Base-by-base conservation (phyloP, 2,329 filamentous ascomycete species). In the Monilinia laxa region DNA sequence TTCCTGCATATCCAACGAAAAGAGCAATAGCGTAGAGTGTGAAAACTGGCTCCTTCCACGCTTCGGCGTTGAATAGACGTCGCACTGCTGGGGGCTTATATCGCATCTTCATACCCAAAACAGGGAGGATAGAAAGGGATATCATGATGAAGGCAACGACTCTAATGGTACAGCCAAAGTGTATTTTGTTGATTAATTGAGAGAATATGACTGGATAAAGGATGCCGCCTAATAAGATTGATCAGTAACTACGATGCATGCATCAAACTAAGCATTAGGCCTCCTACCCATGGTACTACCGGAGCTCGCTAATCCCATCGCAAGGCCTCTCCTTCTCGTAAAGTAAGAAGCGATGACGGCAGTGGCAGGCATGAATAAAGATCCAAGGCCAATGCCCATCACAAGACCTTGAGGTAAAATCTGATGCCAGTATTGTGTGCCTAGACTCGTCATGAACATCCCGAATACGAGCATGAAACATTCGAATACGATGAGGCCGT, bases 101-200 rank as follows among this genome's bases (percentile, higher is more conserved):
- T 38, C 58, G 51, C 58, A 67, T 56, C n/a, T 57, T 67, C 58
- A 67, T 67, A 0, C 28, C 58, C 2, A 67, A 5, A 11, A 67
- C 25, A 5, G 51, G 65, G 3, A 67, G 28, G 16, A 67, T 35
- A 1, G 35, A 51, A 20, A 60, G 31, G 18, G 47, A 7, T 6
- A 64, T 12, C 23, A 64, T 55, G 12, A 55, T 64, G 23, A 55
- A 64, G 3, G 35, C 38, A 11, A 55, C 10, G 14, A 54, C 18
- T 5, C 51, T 51, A 40, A 40, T 64, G 14, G 51, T 45, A 35
- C 51, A 55, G 11, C 51, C 23, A 23, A 64, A 64, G 28, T 28
- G 31, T 54, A 42, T 35, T 23, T 45, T 49, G 18, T 47, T 35
- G 25, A 62, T 51, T 5, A 62, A 18, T 28, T 51, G 5, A 28